phyloP scores from a whole-genome alignment of 169 alveolate species.

The Plasmodium fragile region DNA sequence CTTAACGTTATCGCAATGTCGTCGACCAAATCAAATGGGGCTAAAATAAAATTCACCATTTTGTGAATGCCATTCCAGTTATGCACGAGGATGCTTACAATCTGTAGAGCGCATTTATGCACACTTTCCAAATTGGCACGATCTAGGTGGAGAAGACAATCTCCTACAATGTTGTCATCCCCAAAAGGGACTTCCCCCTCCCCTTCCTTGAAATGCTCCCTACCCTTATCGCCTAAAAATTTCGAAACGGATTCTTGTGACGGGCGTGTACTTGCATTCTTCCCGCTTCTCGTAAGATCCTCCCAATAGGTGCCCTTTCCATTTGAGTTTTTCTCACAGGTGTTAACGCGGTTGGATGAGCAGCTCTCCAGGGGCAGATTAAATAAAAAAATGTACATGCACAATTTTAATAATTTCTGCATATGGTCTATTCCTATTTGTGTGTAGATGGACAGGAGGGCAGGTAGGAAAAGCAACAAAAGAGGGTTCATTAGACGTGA shows the following conservation, averaged over 20 bases:
- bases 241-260: background rate
- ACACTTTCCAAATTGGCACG: background rate
- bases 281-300: background rate
- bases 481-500: background rate
- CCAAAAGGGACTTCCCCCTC: background rate
- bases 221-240: background rate
- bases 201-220: background rate
- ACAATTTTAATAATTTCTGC: slow-evolving; percentile 6
- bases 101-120: slow-evolving; percentile 2
- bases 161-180: background rate
- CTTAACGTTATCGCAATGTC: background rate
- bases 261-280: background rate
- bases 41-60: background rate
- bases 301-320: background rate
- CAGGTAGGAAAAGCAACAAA: slow-evolving; percentile 27
- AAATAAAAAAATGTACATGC: slow-evolving; percentile 32
- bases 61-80: background rate
- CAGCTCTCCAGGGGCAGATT: background rate
- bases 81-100: slow-evolving; percentile 9
- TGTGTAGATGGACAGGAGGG: background rate
- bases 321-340: background rate
- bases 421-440: background rate
- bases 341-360: background rate
- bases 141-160: background rate
- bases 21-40: slow-evolving; percentile 14